Evolutionary conservation across 495 filamentous ascomycete genomes (phyloP).

Genomic region (Aspergillus saccharolyticus): DNA sequence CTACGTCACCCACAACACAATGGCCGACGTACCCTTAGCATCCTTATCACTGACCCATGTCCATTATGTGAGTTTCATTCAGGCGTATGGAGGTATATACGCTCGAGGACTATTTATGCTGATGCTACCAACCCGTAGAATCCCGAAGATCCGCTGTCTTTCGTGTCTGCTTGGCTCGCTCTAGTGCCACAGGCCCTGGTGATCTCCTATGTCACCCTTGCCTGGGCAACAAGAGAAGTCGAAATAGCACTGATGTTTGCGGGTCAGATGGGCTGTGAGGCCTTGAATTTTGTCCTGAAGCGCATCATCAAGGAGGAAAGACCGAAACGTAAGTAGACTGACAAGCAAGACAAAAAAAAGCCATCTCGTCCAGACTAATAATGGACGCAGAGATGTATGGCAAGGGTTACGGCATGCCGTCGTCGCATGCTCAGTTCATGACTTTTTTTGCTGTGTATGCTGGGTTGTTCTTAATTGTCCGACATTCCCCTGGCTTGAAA

Average conservation of each 20-base stretch:
- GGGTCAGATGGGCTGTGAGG: conserved; percentile 90
- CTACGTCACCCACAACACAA: conserved; percentile 16
- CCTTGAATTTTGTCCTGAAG: conserved; percentile 86
- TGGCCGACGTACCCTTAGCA: conserved; percentile 70
- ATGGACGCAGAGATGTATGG: conserved; percentile 61
- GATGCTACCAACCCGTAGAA: conserved; percentile 54
- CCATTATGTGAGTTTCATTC: conserved; percentile 70
- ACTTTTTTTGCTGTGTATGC: conserved; percentile 82
- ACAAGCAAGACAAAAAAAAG: not conserved
- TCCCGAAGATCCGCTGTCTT: conserved; percentile 77
- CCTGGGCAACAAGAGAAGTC: conserved; percentile 84
- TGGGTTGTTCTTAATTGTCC: conserved; percentile 71
- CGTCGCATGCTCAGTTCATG: conserved; percentile 92
- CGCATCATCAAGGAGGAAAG: conserved; percentile 87
- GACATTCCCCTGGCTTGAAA: conserved; percentile 60
- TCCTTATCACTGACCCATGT: conserved; percentile 94
- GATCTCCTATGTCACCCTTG: conserved; percentile 80
- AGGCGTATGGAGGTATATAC: not conserved
- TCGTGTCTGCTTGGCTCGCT: conserved; percentile 86
- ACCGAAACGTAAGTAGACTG: conserved; percentile 55
- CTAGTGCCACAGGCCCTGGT: conserved; percentile 88
- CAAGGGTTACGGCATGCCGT: conserved; percentile 99
- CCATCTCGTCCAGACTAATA: conserved; percentile 1
- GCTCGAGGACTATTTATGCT: conserved; percentile 11
- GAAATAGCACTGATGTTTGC: conserved; percentile 88